phyloP scores from a whole-genome alignment of 805 yeast genomes.

The Danielozyma ontarioensis region DNA sequence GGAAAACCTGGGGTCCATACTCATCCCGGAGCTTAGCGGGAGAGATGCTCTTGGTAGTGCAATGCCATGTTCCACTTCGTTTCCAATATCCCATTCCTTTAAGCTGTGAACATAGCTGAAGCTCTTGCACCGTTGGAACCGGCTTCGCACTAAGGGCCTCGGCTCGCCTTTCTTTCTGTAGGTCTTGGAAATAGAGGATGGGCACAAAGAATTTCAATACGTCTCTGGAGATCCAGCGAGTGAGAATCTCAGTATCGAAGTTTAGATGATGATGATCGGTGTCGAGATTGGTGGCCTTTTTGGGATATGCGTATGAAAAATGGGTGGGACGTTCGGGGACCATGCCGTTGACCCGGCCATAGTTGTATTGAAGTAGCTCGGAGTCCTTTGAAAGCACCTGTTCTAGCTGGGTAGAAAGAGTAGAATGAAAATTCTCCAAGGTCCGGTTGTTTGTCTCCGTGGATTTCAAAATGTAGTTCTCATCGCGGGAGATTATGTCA shows the following conservation, averaged over 20 bases:
- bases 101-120: constrained; percentile 5
- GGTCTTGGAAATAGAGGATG: constrained; percentile 13
- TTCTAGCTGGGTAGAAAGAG: constrained; percentile 2
- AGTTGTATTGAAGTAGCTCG: constrained; percentile 3
- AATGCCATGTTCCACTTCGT: constrained; percentile 15
- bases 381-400: constrained; percentile 11
- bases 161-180: constrained; percentile 4
- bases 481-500: constrained; percentile 11
- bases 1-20: constrained; percentile 10
- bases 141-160: constrained; percentile 7
- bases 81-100: constrained; percentile 13
- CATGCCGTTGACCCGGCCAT: constrained; percentile 5
- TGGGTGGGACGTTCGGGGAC: constrained; percentile 10
- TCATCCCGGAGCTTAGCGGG: constrained; percentile 4
- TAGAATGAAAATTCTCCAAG: constrained; percentile 1
- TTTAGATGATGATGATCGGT: constrained; percentile 12
- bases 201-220: constrained; percentile 13
- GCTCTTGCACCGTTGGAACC: constrained; percentile 14
- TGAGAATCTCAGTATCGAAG: constrained; percentile 11
- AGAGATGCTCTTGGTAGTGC: constrained; percentile 9
- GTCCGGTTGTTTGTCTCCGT: background rate
- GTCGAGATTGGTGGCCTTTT: constrained; percentile 13
- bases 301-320: constrained; percentile 13
- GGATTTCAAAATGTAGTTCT: constrained; percentile 7
- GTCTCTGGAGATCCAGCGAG: constrained; percentile 15